Base-by-base conservation (phyloP, 495 filamentous ascomycete species). In the Daldinia childiae region DNA sequence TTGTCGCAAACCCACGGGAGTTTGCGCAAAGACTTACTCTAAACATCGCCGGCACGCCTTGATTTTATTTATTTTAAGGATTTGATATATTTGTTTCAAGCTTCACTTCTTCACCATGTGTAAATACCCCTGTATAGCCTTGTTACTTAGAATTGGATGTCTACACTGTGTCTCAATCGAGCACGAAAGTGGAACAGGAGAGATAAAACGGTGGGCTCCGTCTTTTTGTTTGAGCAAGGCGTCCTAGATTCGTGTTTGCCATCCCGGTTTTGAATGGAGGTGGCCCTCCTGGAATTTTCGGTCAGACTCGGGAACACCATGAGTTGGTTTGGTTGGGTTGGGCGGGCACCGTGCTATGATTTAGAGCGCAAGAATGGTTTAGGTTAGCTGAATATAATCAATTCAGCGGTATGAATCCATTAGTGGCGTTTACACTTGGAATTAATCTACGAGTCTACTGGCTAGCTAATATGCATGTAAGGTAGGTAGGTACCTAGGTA, bases 1-100 rank as follows among this genome's bases (percentile, higher is more conserved):
- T 75, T 15, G 21, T 70, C 17, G 52, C 72, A 17, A 66, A 73
- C 24, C 64, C 71, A 29, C 69, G 65, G 15, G 72, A 71, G 19
- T 52, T 68, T 24, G 43, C 51, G 24, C 68, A 51, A 34, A 48
- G 63, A 43, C 17, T 76, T 4, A 30, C 48, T 24, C 38, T 59
- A 6, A 55, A 63, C 41, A 36, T 60, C 12, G 43, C 66, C 27
- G 68, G 39, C 26, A 21, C n/a, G n/a, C 26, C 36, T 24, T 74
- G 66, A 67, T 55, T 32, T 19, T n/a, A 38, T 51, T 48, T 57
- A 29, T 14, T 64, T 50, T 56, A 48, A 61, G n/a, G 19, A 34
- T 19, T n/a, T 14, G 69, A 57, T 41, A 61, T 41, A 0, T 14
- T 64, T 67, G 32, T 3, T 60, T 45, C 43, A 43, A 26, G 24